A percentile compares a stretch with the other conserved stretches of the same genome.
Conservation (phyloP, 192 early-diverging fungal species). For the Coemansia sp. region DNA sequence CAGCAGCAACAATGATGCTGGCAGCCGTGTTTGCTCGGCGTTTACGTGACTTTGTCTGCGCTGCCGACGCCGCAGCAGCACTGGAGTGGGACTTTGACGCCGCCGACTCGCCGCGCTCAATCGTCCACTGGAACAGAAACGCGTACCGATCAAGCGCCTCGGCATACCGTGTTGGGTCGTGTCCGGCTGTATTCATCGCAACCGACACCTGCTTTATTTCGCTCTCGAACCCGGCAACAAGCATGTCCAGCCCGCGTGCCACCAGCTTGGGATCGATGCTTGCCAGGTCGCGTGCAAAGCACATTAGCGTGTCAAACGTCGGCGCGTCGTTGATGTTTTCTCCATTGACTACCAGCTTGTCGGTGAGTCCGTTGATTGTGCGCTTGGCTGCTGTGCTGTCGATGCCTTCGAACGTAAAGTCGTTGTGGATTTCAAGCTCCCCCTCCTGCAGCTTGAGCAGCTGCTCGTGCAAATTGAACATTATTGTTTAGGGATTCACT, state of each 20-base stretch:
- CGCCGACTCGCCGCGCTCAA: conserved; percentile 66
- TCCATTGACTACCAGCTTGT: conserved; percentile 49
- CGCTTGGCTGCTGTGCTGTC: conserved; percentile 42
- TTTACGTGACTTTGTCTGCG: conserved; percentile 31
- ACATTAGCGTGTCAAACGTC: conserved; percentile 34
- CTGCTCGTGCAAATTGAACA: conserved; percentile 63
- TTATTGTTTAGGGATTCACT: conserved; percentile 7
- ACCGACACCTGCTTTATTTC: conserved; percentile 62
- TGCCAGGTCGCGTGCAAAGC: conserved; percentile 53
- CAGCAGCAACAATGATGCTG: conserved; percentile 3
- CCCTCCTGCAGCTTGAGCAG: conserved; percentile 61
- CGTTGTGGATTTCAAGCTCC: conserved; percentile 44
- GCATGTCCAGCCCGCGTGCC: conserved; percentile 66
- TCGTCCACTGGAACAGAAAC: conserved; percentile 80
- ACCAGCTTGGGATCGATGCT: conserved; percentile 45
- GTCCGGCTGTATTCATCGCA: conserved; percentile 66
- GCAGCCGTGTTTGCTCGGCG: conserved; percentile 24
- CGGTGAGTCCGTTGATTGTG: conserved; percentile 56
- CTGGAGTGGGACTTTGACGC: conserved; percentile 31
- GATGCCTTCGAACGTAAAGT: conserved; percentile 42
- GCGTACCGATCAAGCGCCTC: conserved; percentile 77
- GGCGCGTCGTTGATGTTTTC: conserved; percentile 38
- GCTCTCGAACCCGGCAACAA: conserved; percentile 68
- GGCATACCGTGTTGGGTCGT: conserved; percentile 67
- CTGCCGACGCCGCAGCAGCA: background rate